phyloP scores from a whole-genome alignment of 2,329 filamentous ascomycete species.

The Apiospora hydei region DNA sequence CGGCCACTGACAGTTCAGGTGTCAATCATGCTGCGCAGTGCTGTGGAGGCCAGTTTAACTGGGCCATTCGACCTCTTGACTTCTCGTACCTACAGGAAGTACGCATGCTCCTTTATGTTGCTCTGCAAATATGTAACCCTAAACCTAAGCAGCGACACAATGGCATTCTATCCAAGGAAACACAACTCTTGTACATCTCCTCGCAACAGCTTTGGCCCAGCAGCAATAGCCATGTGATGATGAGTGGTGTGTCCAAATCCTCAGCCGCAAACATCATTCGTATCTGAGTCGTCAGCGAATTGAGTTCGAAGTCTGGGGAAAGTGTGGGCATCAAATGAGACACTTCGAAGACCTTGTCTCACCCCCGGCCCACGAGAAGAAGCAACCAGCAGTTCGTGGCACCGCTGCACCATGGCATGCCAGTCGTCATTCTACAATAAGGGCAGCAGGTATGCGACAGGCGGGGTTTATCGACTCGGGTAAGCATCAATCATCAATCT shows the following conservation, averaged over 20 bases:
- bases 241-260: background rate
- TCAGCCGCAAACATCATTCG: slow-evolving; percentile 1
- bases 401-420: background rate
- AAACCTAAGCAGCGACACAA: background rate
- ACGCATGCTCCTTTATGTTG: background rate
- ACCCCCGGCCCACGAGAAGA: background rate
- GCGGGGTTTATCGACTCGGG: background rate
- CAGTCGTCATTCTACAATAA: slow-evolving; percentile 1
- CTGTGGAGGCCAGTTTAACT: background rate
- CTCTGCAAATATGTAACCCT: too few relatives aligned
- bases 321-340: background rate
- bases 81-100: background rate
- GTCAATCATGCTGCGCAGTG: background rate
- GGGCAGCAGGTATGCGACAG: background rate
- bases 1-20: background rate
- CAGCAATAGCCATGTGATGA: background rate
- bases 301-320: slow-evolving; percentile 16
- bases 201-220: background rate
- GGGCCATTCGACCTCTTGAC: background rate
- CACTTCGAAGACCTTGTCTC: background rate
- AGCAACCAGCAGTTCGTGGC: slow-evolving; percentile 1
- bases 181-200: background rate
- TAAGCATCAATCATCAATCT: background rate
- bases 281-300: background rate
- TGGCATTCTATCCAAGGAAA: background rate